phyloP scores from a whole-genome alignment of 1,284 basidiomycete species.

The Ceraceosorus bombacis region DNA sequence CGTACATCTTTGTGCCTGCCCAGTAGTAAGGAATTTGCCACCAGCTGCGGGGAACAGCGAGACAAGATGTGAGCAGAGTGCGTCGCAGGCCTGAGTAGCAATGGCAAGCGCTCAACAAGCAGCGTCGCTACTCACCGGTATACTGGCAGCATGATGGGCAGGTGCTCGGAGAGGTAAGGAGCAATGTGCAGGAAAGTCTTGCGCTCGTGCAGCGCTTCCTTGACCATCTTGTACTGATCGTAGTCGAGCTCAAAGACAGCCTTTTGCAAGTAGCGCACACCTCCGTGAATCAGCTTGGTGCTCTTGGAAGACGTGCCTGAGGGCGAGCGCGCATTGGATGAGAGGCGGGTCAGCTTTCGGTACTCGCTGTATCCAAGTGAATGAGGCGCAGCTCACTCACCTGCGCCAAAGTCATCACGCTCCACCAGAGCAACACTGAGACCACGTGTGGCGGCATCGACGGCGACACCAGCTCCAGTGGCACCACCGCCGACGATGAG shows the following conservation, averaged over 20 bases:
- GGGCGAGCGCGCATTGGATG: background rate
- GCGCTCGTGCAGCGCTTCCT: constrained; percentile 85
- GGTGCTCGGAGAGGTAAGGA: constrained; percentile 81
- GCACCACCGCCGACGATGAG: constrained; percentile 84
- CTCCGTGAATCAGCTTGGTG: constrained; percentile 95
- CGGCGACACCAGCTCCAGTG: constrained; percentile 84
- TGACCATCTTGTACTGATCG: constrained; percentile 76
- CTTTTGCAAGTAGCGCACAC: constrained; percentile 93
- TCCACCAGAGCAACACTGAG: constrained; percentile 89
- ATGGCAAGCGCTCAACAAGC: background rate
- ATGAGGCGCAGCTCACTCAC: background rate
- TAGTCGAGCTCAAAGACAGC: constrained; percentile 94
- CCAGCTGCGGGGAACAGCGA: constrained; percentile 51
- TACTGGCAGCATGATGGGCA: constrained; percentile 88
- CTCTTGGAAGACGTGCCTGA: constrained; percentile 86
- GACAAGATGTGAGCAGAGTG: background rate
- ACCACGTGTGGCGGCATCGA: constrained; percentile 86
- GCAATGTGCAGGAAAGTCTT: constrained; percentile 90
- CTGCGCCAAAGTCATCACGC: constrained; percentile 82
- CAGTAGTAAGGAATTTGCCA: constrained; percentile 98
- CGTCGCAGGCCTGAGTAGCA: background rate
- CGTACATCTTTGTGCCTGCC: constrained; percentile 93
- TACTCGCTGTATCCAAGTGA: background rate
- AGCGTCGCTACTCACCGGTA: constrained; percentile 60
- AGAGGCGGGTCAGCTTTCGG: background rate